Conservation (phyloP, 2,329 filamentous ascomycete species). For the Aspergillus uvarum region DNA sequence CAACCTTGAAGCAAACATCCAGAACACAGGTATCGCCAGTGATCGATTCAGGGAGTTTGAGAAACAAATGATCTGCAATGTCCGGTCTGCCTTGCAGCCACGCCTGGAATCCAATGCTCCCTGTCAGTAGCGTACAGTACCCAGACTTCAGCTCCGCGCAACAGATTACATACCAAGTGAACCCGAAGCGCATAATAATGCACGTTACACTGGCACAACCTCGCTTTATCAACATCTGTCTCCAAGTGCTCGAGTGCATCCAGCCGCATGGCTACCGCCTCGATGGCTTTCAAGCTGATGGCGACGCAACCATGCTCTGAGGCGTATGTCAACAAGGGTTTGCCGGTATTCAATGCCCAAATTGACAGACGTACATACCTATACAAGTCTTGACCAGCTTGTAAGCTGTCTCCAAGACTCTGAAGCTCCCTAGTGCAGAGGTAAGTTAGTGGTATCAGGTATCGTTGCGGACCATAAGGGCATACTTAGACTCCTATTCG, state of each 20-base stretch:
- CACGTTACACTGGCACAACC: constrained; percentile 30
- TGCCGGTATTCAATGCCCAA: neutral
- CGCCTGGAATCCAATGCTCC: constrained; percentile 50
- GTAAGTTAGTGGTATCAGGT: neutral
- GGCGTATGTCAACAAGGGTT: neutral
- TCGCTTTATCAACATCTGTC: constrained; percentile 9
- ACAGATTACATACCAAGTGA: constrained; percentile 55
- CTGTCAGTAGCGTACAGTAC: neutral
- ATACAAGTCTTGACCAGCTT: constrained; percentile 66
- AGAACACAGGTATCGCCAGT: constrained; percentile 55
- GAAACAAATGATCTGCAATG: constrained; percentile 75
- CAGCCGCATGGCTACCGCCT: constrained; percentile 62
- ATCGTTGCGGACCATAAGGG: neutral
- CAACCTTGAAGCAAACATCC: constrained; percentile 71
- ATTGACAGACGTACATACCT: constrained; percentile 40
- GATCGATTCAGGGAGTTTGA: constrained; percentile 51
- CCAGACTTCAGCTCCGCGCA: constrained; percentile 1
- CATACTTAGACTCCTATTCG: constrained; percentile 16
- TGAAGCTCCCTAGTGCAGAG: constrained; percentile 44
- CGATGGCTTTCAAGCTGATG: constrained; percentile 61
- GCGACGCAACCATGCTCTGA: constrained; percentile 56
- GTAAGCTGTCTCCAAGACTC: constrained; percentile 66
- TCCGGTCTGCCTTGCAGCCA: constrained; percentile 73
- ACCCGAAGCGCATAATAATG: constrained; percentile 68
- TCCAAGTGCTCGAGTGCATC: constrained; percentile 24